Percentiles rank a stretch among this genome's conserved stretches.
phyloP scores from a whole-genome alignment of 192 early-diverging fungal genomes.

The Podila epigama region DNA sequence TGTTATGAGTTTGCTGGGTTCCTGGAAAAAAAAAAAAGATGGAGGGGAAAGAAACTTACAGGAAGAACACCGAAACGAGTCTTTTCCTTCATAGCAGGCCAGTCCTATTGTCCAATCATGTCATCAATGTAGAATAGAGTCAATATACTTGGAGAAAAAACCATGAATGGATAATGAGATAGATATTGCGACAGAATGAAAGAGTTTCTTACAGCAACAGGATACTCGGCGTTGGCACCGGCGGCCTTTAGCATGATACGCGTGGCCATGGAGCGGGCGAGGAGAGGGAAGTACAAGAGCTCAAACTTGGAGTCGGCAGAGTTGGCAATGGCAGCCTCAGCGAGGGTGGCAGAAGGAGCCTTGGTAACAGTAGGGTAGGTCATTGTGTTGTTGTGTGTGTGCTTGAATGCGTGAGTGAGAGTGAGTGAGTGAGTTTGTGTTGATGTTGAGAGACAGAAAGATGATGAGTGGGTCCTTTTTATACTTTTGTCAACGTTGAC shows the following conservation, averaged over 20 bases:
- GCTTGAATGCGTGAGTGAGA: not conserved
- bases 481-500: no score
- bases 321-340: not conserved
- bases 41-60: not conserved
- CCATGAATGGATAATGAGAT: not conserved
- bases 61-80: constrained; percentile 25
- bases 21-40: not conserved
- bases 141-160: not conserved
- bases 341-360: not conserved
- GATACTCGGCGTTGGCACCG: constrained; percentile 7
- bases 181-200: not conserved
- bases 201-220: not conserved
- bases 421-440: not conserved
- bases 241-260: constrained; percentile 9
- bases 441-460: not conserved
- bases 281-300: constrained; percentile 12
- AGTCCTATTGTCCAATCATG: constrained; percentile 12
- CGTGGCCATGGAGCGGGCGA: constrained; percentile 1
- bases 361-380: not conserved
- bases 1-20: not conserved
- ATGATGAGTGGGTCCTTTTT: no score
- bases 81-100: constrained; percentile 12
- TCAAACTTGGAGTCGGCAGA: constrained; percentile 6
- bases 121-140: not conserved
- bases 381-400: not conserved